These are phyloP conservation scores for Flaveria robusta DNA, from an alignment of 129 eudicot species.

Conservation along the genomic window DNA sequence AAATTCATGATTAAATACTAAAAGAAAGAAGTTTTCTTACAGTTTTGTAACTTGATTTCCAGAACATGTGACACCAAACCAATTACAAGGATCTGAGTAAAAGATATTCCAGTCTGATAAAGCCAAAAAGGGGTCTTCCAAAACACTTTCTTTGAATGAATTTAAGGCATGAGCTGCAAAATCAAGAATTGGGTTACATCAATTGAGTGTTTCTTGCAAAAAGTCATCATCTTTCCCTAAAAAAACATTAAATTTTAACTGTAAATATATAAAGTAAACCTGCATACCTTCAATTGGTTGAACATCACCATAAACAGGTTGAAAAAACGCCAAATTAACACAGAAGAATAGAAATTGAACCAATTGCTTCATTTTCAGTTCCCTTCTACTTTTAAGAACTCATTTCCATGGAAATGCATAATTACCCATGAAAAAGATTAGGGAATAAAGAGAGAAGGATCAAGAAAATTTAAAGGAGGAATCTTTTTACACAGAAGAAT, in stretches of 20 bases:
- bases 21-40: conserved; percentile 46
- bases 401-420: conserved; percentile 15
- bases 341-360: conserved; percentile 44
- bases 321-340: conserved; percentile 49
- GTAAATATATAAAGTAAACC: conserved; percentile 6
- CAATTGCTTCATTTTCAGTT: conserved; percentile 50
- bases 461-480: conserved; percentile 23
- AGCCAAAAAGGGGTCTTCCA: conserved; percentile 74
- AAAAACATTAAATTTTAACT: conserved; percentile 30
- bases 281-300: conserved; percentile 59
- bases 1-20: background rate
- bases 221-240: background rate
- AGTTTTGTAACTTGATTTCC: conserved; percentile 70
- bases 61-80: conserved; percentile 84
- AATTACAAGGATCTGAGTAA: conserved; percentile 78
- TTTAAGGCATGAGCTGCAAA: conserved; percentile 67
- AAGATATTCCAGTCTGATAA: conserved; percentile 79
- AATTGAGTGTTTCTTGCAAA: background rate
- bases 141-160: conserved; percentile 78
- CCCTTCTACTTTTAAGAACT: conserved; percentile 10
- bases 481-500: conserved; percentile 23
- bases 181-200: conserved; percentile 24
- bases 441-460: conserved; percentile 29
- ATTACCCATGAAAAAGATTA: conserved; percentile 19
- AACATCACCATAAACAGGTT: conserved; percentile 46